A percentile compares a stretch with the other conserved stretches of the same genome.
Conservation (phyloP, 371 early-diverging fungal genomes). For the Actinomortierella wolfii region DNA sequence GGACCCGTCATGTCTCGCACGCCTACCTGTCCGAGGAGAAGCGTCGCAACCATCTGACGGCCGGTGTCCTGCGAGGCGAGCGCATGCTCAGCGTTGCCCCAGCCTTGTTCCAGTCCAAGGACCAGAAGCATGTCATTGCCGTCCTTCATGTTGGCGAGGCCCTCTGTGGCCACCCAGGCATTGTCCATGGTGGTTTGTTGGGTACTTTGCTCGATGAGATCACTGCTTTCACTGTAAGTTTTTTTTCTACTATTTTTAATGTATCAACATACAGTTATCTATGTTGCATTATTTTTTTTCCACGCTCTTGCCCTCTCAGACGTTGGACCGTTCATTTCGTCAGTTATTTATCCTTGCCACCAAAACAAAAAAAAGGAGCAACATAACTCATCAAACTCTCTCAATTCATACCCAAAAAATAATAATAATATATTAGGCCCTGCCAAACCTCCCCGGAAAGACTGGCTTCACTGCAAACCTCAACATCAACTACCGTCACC, state of each 20-base stretch:
- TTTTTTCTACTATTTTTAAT: conserved; percentile 1
- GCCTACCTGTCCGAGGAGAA: conserved; percentile 32
- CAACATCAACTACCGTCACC: conserved; percentile 71
- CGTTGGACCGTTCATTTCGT: no score
- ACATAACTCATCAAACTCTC: not conserved
- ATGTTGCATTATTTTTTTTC: conserved; percentile 1
- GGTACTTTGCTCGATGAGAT: conserved; percentile 67
- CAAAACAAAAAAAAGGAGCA: no score
- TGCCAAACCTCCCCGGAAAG: conserved; percentile 64
- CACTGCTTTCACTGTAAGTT: conserved; percentile 39
- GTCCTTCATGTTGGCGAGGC: conserved; percentile 38
- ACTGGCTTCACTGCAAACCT: conserved; percentile 80
- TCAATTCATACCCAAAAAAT: no score
- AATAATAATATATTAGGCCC: conserved; percentile 41
- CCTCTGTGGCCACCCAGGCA: conserved; percentile 69
- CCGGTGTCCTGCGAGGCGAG: conserved; percentile 56
- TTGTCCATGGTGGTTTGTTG: conserved; percentile 73
- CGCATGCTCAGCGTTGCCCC: conserved; percentile 49
- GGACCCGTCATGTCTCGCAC: conserved; percentile 34
- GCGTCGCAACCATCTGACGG: conserved; percentile 49
- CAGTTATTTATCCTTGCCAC: conserved; percentile 6
- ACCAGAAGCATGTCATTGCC: conserved; percentile 18
- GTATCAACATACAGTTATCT: not conserved
- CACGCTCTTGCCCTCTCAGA: no score
- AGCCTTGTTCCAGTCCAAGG: conserved; percentile 32